A percentile compares a stretch with the other conserved stretches of the same genome.
phyloP scores from a whole-genome alignment of 305 asterid genomes.

The Rubia peregrina region DNA sequence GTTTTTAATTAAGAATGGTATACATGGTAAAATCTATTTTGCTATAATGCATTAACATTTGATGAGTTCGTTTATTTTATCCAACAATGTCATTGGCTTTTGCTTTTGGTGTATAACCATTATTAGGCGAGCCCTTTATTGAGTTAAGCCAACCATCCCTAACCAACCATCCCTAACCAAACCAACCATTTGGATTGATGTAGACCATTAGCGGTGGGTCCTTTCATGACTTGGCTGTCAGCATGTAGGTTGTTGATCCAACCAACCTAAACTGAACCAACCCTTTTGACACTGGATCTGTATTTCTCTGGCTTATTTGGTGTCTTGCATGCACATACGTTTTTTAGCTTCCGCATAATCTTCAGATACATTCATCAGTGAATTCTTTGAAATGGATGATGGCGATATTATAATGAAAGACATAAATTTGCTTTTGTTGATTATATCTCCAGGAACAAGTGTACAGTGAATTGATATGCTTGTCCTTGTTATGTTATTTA shows the following conservation, averaged over 20 bases:
- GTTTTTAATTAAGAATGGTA: neutral
- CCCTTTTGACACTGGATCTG: neutral
- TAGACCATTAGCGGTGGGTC: neutral
- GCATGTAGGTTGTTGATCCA: neutral
- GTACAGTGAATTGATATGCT: neutral
- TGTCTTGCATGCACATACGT: neutral
- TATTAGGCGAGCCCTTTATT: neutral
- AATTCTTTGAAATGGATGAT: neutral
- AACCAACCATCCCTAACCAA: neutral
- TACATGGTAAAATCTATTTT: neutral
- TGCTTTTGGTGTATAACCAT: neutral
- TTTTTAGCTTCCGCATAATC: neutral
- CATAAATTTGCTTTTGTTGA: neutral
- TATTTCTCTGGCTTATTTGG: neutral
- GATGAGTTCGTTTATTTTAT: neutral
- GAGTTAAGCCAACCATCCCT: neutral
- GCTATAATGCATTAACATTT: neutral
- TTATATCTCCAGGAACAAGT: neutral
- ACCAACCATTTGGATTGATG: slow-evolving; percentile 5
- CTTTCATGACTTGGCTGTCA: neutral
- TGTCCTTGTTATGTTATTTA: neutral
- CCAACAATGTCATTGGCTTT: neutral
- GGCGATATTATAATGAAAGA: neutral
- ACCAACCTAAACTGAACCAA: neutral
- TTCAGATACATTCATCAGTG: neutral